Evolutionary conservation across 805 yeast species (phyloP), one percentile per base, ranked within the genome.

Genomic region (Tetrapisispora pingtungensis): DNA sequence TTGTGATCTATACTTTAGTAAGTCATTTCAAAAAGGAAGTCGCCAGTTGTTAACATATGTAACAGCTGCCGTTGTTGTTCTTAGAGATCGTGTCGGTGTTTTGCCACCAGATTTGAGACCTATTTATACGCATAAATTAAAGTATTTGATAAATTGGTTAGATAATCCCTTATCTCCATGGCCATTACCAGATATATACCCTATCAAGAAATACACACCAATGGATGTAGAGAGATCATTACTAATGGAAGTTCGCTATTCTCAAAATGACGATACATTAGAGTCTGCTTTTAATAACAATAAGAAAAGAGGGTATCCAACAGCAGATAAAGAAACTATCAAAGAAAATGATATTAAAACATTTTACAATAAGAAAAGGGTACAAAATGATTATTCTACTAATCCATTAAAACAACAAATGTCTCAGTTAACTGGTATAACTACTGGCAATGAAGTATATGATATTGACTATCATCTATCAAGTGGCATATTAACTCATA

Each of bases 71-170:
- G 73, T 83, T 17, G 95, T 88, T 3, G 85, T 88, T 27, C 63
- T 87, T 42, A 68, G 96, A 54, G 95, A 84, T 50, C 72, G 80
- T 47, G 87, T 83, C 13, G 97, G 97, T 7, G 74, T 75, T 40
- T 61, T 90, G 36, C 93, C 96, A 2, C 81, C 87, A 0, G 93
- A 81, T 55, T 61, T 87, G 40, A 72, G 84, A 57, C 89, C 93
- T 14, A 75, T 84, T 18, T 86, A 82, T 60, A 69, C 77, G 33
- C 81, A 80, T 51, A 74, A 81, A 46, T 69, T 88, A 50, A 69
- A 70, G 7, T 84, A 77, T 54, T 67, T 89, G 42, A 64, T 69
- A 1, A 72, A 72, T 30, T 87, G 89, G 80, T 67, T 86, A 30
- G 69, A 69, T 34, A 64, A 74, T 36, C 67, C 63, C 4, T 46